Evolutionary conservation across 148 eudicot genomes (phyloP).

Genomic region (Amaranthus cruentus): DNA sequence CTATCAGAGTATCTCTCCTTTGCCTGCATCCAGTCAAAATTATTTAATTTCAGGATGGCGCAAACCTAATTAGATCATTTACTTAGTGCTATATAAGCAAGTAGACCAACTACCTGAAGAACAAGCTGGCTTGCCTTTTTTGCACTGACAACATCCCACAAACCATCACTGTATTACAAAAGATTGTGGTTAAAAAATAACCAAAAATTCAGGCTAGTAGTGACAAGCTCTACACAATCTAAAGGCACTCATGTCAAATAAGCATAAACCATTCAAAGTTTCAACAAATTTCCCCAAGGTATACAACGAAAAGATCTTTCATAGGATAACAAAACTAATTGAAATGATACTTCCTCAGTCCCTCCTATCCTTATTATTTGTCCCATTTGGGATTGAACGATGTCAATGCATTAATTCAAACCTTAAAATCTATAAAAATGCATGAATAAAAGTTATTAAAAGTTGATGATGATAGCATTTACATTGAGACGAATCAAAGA

Average conservation of each 20-base stretch:
- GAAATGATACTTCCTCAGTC: no score
- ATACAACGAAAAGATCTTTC: not conserved
- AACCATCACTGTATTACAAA: constrained; percentile 70
- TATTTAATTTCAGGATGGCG: not conserved
- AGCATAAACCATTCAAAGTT: not conserved
- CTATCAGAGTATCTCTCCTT: constrained; percentile 48
- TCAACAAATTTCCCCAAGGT: not conserved
- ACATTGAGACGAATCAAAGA: no score
- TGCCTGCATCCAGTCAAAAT: constrained; percentile 37
- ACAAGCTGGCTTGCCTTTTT: constrained; percentile 82
- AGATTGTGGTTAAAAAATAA: not conserved
- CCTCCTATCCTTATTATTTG: no score
- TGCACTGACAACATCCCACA: constrained; percentile 85
- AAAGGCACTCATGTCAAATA: not conserved
- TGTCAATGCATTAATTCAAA: no score
- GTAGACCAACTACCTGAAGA: constrained; percentile 51
- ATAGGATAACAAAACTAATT: not conserved
- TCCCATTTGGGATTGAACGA: no score
- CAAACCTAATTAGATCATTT: not conserved
- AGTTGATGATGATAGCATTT: no score
- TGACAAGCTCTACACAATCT: not conserved
- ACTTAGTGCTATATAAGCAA: not conserved
- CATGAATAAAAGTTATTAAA: no score
- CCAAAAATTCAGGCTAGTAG: not conserved
- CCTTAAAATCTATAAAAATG: no score